Percentiles rank a stretch among this genome's conserved stretches.
phyloP scores from a whole-genome alignment of 768 basidiomycete species.

The Kwoniella newhampshirensis region DNA sequence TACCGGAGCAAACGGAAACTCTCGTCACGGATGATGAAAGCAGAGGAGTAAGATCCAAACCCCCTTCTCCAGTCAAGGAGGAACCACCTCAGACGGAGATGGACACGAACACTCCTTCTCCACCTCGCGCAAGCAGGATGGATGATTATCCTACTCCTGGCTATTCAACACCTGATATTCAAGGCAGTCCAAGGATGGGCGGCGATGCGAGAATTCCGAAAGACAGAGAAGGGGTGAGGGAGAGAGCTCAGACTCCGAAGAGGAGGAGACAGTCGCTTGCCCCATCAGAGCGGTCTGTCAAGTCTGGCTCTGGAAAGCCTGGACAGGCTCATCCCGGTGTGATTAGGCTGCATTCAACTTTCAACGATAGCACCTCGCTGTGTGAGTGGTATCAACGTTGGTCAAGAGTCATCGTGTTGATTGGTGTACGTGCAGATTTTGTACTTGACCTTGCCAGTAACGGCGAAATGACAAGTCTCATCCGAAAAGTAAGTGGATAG shows the following conservation, averaged over 20 bases:
- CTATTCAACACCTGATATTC: conserved; percentile 12
- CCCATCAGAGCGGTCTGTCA: conserved; percentile 34
- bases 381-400: conserved; percentile 32
- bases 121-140: conserved; percentile 3
- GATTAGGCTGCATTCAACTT: conserved; percentile 48
- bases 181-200: conserved; percentile 13
- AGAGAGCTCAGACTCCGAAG: conserved; percentile 18
- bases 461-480: conserved; percentile 55
- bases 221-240: neutral
- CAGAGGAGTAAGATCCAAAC: conserved; percentile 11
- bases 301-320: conserved; percentile 13
- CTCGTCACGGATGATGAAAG: conserved; percentile 2
- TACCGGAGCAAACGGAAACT: conserved; percentile 35
- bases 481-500: conserved; percentile 49
- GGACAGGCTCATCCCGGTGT: conserved; percentile 47
- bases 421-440: conserved; percentile 50
- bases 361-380: conserved; percentile 48
- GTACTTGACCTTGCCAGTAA: conserved; percentile 56
- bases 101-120: neutral
- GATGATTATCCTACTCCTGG: conserved; percentile 8
- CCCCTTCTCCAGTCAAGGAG: conserved; percentile 38
- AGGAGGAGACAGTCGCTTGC: conserved; percentile 29
- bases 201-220: neutral
- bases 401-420: conserved; percentile 1
- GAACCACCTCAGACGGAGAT: conserved; percentile 5